Conservation (phyloP, 805 yeast genomes). For the Candida saitoana region DNA sequence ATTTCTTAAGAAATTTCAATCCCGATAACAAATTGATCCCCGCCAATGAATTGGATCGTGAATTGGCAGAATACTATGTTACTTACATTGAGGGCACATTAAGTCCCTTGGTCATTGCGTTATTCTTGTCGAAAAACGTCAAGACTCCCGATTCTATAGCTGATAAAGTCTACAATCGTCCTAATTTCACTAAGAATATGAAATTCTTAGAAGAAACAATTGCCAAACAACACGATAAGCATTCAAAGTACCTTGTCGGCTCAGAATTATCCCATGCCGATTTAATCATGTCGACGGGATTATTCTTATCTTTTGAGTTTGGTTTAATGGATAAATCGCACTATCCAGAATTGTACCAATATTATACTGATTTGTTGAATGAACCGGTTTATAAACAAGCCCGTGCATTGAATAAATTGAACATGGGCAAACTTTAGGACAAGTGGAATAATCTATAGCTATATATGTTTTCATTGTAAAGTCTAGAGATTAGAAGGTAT, state of each 20-base stretch:
- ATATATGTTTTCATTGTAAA: too few species aligned
- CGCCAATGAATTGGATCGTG: slow-evolving; percentile 34
- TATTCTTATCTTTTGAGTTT: not conserved
- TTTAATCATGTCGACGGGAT: slow-evolving; percentile 21
- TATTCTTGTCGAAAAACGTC: slow-evolving; percentile 13
- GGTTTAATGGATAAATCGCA: not conserved
- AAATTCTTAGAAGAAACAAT: slow-evolving; percentile 26
- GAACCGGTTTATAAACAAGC: slow-evolving; percentile 1
- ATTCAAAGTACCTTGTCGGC: slow-evolving; percentile 34
- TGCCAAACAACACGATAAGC: slow-evolving; percentile 19
- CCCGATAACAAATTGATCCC: slow-evolving; percentile 33
- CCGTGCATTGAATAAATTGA: not conserved
- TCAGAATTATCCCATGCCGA: slow-evolving; percentile 34
- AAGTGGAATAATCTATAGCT: too few species aligned
- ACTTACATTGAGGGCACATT: slow-evolving; percentile 59
- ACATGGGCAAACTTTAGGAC: not conserved
- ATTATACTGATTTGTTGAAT: not conserved
- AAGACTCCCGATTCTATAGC: not conserved
- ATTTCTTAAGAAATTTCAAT: slow-evolving; percentile 49
- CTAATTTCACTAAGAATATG: slow-evolving; percentile 21
- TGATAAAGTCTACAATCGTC: slow-evolving; percentile 20
- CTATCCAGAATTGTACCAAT: slow-evolving; percentile 1
- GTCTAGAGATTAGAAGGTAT: too few species aligned
- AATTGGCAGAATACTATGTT: slow-evolving; percentile 45
- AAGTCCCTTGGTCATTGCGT: slow-evolving; percentile 43